A percentile compares a stretch with the other conserved stretches of the same genome.
Conservation (phyloP, 2,329 filamentous ascomycete species). For the Colletotrichum siamense region DNA sequence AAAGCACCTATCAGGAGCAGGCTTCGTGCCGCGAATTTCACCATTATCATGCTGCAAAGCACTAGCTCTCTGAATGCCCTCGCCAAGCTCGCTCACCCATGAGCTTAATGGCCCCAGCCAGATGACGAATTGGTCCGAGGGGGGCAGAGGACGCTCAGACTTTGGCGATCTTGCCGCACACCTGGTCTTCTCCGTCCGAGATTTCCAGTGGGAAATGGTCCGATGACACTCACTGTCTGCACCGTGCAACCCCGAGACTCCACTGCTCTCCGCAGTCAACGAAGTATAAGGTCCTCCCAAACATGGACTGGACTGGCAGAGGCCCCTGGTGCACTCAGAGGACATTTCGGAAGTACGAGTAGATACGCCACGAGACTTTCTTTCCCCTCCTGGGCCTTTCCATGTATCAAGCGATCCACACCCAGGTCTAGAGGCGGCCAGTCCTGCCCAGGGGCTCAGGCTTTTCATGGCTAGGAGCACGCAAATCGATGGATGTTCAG, state of each 20-base stretch:
- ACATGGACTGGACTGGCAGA: not conserved
- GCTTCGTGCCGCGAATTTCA: not conserved
- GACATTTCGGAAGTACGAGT: not conserved
- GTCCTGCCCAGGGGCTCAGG: not conserved
- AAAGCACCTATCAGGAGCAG: not conserved
- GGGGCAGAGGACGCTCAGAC: not conserved
- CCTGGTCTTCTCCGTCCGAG: constrained; percentile 3
- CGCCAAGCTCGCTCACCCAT: not conserved
- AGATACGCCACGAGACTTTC: not conserved
- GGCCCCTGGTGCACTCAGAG: not conserved
- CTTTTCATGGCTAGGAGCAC: not conserved
- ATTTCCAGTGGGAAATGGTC: constrained; percentile 16
- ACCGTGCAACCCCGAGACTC: constrained; percentile 16
- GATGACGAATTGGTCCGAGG: not conserved
- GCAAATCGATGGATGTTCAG: not conserved
- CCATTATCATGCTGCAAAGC: not conserved
- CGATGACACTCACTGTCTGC: constrained; percentile 19
- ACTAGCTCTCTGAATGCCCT: not conserved
- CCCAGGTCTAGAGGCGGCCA: not conserved
- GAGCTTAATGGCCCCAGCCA: not conserved
- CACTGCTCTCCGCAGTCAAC: constrained; percentile 9
- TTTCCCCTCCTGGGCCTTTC: not conserved
- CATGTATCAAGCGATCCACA: not conserved
- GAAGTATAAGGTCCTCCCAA: constrained; percentile 12
- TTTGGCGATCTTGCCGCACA: constrained; percentile 1